Evolutionary conservation across 2,329 filamentous ascomycete genomes (phyloP).

Genomic region (Rasamsonia emersonii): DNA sequence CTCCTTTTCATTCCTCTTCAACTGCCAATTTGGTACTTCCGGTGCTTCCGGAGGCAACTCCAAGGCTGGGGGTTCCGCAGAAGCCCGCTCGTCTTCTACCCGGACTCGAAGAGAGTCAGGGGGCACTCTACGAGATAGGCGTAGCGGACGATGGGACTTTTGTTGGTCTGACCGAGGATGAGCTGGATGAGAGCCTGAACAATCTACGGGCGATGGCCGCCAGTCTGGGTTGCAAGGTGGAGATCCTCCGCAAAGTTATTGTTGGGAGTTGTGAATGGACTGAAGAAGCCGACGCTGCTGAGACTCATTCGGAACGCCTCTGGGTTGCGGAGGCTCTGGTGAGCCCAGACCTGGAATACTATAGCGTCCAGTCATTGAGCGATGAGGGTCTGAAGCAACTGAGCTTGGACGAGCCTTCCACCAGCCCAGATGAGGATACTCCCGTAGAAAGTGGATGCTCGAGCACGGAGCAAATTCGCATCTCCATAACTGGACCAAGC

Average conservation of each 20-base stretch:
- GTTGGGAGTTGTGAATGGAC: conserved; percentile 70
- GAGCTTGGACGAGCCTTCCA: conserved; percentile 4
- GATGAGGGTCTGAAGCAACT: conserved; percentile 1
- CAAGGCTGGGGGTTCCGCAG: conserved; percentile 49
- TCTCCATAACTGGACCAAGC: conserved; percentile 82
- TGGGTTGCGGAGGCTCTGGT: conserved; percentile 88
- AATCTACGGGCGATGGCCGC: conserved; percentile 87
- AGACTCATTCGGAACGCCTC: conserved; percentile 46
- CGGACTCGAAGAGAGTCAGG: conserved; percentile 84
- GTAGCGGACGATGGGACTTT: conserved; percentile 91
- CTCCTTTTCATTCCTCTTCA: conserved; percentile 76
- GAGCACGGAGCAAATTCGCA: conserved; percentile 64
- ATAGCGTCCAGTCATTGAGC: conserved; percentile 15
- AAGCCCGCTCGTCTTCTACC: conserved; percentile 51
- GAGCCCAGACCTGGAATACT: conserved; percentile 56
- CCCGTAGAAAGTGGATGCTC: conserved; percentile 30
- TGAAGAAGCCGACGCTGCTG: conserved; percentile 22
- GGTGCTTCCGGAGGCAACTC: conserved; percentile 56
- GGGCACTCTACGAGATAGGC: conserved; percentile 91
- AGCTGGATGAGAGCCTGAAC: conserved; percentile 81
- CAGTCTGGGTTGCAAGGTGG: conserved; percentile 77
- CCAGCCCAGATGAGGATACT: conserved; percentile 2
- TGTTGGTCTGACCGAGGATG: conserved; percentile 77
- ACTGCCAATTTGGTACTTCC: conserved; percentile 68
- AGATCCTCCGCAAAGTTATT: conserved; percentile 69